phyloP scores from a whole-genome alignment of 2,329 filamentous ascomycete genomes.

The Cercospora zeina region DNA sequence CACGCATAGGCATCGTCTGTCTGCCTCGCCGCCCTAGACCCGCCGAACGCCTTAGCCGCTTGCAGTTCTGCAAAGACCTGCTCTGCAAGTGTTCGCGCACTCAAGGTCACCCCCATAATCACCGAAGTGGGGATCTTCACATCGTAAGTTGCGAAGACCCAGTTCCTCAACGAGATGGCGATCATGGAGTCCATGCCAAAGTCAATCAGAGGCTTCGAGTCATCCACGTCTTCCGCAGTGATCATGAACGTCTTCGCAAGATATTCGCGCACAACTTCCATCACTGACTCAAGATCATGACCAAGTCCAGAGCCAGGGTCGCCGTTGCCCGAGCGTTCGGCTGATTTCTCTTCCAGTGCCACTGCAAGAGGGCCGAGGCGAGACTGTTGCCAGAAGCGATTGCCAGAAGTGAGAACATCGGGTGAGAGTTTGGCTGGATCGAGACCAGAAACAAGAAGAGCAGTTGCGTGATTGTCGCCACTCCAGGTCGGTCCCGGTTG shows the following conservation, averaged over 20 bases:
- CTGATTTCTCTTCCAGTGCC: neutral
- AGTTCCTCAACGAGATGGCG: neutral
- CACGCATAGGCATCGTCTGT: too few species aligned
- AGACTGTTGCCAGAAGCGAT: neutral
- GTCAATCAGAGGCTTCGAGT: neutral
- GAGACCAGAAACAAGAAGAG: neutral
- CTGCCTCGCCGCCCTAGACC: neutral
- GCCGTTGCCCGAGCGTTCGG: neutral
- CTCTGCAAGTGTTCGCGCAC: neutral
- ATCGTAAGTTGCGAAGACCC: neutral
- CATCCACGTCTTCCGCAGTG: neutral
- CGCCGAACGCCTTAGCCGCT: neutral
- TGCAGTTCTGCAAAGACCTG: neutral
- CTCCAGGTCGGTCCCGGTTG: neutral
- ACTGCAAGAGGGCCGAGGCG: neutral
- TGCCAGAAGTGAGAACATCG: neutral
- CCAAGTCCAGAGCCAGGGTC: neutral
- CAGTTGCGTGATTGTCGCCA: neutral
- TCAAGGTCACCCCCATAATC: neutral
- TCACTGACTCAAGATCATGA: neutral
- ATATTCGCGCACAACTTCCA: neutral
- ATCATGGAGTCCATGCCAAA: constrained; percentile 3
- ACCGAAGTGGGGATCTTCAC: neutral
- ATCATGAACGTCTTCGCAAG: neutral
- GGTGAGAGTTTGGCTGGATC: neutral